These are phyloP conservation scores for Dictyostelium brefeldianum DNA, from an alignment of 78 protist genomes.

Conservation along the genomic window DNA sequence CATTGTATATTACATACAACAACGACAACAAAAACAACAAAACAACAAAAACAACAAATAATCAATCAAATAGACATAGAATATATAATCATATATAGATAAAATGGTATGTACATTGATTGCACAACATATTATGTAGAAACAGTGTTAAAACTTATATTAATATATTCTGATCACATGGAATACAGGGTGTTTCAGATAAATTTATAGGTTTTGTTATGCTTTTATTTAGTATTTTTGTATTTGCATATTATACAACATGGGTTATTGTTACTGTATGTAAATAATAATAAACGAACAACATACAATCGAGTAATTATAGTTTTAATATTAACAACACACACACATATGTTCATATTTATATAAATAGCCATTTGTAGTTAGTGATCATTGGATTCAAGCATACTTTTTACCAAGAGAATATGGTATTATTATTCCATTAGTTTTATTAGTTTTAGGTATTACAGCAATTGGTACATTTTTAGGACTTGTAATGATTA, in stretches of 20 bases:
- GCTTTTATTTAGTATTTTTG: constrained; percentile 65
- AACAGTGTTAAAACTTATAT: no score
- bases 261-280: constrained; percentile 81
- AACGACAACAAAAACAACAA: no score
- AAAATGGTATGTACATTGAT: constrained; percentile 1
- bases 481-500: constrained; percentile 70
- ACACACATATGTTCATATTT: no score
- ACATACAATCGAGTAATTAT: neutral
- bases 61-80: neutral
- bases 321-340: no score
- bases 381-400: constrained; percentile 77
- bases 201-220: constrained; percentile 59
- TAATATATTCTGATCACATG: no score
- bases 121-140: no score
- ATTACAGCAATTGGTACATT: constrained; percentile 66
- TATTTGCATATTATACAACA: constrained; percentile 75
- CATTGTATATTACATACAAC: no score
- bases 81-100: neutral
- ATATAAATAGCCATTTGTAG: constrained; percentile 71
- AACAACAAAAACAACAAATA: no score
- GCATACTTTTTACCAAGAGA: constrained; percentile 77
- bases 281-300: neutral
- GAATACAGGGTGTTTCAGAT: constrained; percentile 68
- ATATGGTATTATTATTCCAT: constrained; percentile 77
- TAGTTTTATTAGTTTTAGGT: constrained; percentile 63